A percentile compares a stretch with the other conserved stretches of the same genome.
Conservation (phyloP, 352 stramenopile genomes). For the Globisporangium yorkense region DNA sequence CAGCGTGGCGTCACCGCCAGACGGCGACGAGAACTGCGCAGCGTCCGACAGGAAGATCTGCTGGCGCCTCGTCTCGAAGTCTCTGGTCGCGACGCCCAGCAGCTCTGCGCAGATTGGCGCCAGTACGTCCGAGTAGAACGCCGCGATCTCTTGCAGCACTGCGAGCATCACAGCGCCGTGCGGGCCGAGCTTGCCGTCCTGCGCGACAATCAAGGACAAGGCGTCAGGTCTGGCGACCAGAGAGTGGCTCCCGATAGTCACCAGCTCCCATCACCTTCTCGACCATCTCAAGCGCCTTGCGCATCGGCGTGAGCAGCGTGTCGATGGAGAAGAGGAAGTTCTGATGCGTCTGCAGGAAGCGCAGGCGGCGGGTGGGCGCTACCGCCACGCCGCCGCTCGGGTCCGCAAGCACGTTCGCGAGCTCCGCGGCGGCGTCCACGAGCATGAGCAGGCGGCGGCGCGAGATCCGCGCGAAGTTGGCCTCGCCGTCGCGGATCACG, state of each 20-base stretch:
- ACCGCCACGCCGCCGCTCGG: constrained; percentile 12
- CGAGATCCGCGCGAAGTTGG: constrained; percentile 64
- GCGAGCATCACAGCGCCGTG: constrained; percentile 44
- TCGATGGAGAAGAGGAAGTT: constrained; percentile 66
- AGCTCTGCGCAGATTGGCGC: constrained; percentile 33
- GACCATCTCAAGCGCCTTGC: constrained; percentile 49
- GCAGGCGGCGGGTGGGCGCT: constrained; percentile 19
- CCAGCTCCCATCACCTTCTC: constrained; percentile 21
- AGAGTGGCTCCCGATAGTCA: no score
- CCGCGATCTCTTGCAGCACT: constrained; percentile 32
- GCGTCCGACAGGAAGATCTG: constrained; percentile 28
- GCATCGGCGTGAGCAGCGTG: constrained; percentile 50
- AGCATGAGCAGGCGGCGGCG: constrained; percentile 70
- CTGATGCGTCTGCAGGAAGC: constrained; percentile 57
- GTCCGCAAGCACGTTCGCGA: constrained; percentile 27
- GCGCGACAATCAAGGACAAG: no score
- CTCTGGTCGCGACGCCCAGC: constrained; percentile 25
- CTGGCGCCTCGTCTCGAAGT: constrained; percentile 46
- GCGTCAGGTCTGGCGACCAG: no score
- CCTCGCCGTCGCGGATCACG: constrained; percentile 75
- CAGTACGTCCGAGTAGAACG: constrained; percentile 30
- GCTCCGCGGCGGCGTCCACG: constrained; percentile 47
- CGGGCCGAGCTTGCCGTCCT: constrained; percentile 25
- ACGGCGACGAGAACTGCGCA: background rate
- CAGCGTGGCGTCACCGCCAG: constrained; percentile 6